Evolutionary conservation across 768 basidiomycete genomes (phyloP), one percentile per base, ranked within the genome.

Genomic region (Galerina sulciceps): DNA sequence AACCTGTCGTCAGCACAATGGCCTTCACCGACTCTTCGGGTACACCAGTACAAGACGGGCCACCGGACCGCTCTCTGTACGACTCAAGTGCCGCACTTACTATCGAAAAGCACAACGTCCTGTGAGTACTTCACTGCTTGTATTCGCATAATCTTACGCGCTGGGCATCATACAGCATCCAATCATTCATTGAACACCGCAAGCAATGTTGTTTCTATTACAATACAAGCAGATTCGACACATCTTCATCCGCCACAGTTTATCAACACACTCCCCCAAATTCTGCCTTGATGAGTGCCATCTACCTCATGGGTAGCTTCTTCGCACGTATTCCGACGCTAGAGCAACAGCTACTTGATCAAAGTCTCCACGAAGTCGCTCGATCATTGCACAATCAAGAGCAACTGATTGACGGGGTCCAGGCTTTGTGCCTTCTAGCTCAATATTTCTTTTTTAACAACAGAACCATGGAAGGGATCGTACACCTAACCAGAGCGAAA

Each of bases 201-300:
- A 81, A 84, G 62, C 85, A 87, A 65, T 86, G 84, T 61, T 81
- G 79, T 65, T 85, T 85, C 67, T 83, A 84, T 65, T 74, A 80
- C 40, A 76, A 82, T 66, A 72, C 80, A 49, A 75, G 71, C 55
- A 72, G 79, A 43, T 82, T 82, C 70, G 72, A 74, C 38, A 69
- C 70, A 48, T 73, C 72, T n/a, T 61, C 64, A 22, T 65, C 67
- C n/a, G 59, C 65, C 17, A 65, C 61, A 35, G 57, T 58, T 9
- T 61, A 59, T 49, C 63, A 67, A 59, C 51, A 61, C 35, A 57
- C 60, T 46, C 65, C 64, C 15, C 80, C 83, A 1, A 86, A 87
- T 65, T 82, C 86, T 0, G 82, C 86, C 2, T 79, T 89, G 35
- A 73, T 83, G 63, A 84, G 84, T 64, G 81, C 85, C n/a, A 81